Conservation (phyloP, 352 stramenopile species). For the Phytophthora agathidicida region DNA sequence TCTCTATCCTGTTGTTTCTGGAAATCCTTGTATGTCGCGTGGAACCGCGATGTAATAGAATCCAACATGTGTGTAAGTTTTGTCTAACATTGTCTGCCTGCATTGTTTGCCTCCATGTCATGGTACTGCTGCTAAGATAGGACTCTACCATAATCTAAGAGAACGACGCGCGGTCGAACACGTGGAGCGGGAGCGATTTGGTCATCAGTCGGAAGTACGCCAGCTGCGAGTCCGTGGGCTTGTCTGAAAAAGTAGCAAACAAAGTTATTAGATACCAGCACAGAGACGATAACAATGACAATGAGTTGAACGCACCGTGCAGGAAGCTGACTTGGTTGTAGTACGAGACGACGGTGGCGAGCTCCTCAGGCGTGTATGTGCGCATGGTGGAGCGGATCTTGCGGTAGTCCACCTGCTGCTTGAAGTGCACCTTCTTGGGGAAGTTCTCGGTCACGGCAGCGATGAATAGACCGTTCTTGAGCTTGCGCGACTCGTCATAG, state of each 20-base stretch:
- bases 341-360: constrained; percentile 78
- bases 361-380: constrained; percentile 79
- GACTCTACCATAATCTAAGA: constrained; percentile 49
- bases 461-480: constrained; percentile 84
- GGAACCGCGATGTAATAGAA: too few species aligned
- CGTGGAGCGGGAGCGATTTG: constrained; percentile 78
- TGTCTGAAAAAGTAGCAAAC: constrained; percentile 45
- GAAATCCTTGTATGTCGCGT: too few species aligned
- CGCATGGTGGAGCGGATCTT: constrained; percentile 77
- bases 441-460: constrained; percentile 87
- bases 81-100: constrained; percentile 29
- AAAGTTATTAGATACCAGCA: constrained; percentile 2
- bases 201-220: constrained; percentile 89
- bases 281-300: background rate
- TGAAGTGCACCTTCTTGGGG: constrained; percentile 77
- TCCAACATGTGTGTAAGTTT: too few species aligned
- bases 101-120: constrained; percentile 13
- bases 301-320: constrained; percentile 44
- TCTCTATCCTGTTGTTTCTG: too few species aligned
- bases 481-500: constrained; percentile 60
- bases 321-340: constrained; percentile 87
- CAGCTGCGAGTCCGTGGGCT: constrained; percentile 70
- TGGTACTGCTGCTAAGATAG: constrained; percentile 14
- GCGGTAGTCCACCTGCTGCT: constrained; percentile 85
- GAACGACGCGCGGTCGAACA: constrained; percentile 86